Evolutionary conservation across 2,329 filamentous ascomycete genomes (phyloP), one percentile per base, ranked within the genome.

Genomic region (Scedosporium boydii): DNA sequence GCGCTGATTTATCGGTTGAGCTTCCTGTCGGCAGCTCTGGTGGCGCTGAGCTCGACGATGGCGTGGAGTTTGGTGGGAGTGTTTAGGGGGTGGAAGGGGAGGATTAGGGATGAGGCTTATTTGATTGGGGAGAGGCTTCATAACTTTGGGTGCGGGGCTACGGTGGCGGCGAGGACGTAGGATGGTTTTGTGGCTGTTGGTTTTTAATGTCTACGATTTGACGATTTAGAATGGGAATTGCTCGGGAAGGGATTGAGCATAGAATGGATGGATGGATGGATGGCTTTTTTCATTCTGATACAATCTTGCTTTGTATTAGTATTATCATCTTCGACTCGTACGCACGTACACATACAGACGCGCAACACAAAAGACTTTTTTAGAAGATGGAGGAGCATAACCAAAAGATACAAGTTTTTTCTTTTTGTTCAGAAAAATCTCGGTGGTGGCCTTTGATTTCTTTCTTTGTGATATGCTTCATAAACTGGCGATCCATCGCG

Each of bases 81-180:
- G 60, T 82, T 95, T 60, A 82, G 84, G 57, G 78, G 85, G 21
- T 98, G 93, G 93, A 86, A 90, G 68, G 81, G 87, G 63, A 85
- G 88, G 63, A 91, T 99, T 57, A 82, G 91, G 46, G 96, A 99
- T 73, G 96, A 99, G 75, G 93, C 96, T 0, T 99, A 99, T 73
- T 78, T 99, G 55, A 95, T 98, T 70, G 95, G 95, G 2, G 93
- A 99, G 77, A 80, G 93, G 64, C 76, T 99, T 70, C 96, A 99
- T 76, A 99, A 99, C 73, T 96, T 97, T 75, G 90, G 91, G 3
- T 73, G 74, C 1, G 75, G 73, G 6, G 26, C 56, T 16, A 27
- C 56, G 56, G 27, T 38, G 21, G 10, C 56, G n/a, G 29, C 56
- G 27, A 59, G 14, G 16, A 27, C 55, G 5, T 58, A 58, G 34